Evolutionary conservation across 2,329 filamentous ascomycete species (phyloP).

Genomic region (Stemphylium lycopersici): DNA sequence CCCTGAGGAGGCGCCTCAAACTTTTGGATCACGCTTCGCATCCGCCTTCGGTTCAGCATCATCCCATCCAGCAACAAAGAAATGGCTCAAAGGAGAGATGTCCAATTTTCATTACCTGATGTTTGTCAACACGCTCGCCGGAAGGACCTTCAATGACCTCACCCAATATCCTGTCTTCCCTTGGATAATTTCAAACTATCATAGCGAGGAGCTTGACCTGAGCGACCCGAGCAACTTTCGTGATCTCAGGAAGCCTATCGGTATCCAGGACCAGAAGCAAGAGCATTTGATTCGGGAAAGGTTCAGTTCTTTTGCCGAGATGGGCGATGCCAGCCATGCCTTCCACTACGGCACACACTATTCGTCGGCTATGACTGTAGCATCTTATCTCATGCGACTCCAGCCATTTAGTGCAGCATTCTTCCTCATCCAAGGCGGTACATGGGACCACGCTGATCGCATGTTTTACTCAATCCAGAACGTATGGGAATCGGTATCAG

Average conservation of each 20-base stretch:
- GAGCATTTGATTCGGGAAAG: slow-evolving; percentile 82
- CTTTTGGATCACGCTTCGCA: slow-evolving; percentile 85
- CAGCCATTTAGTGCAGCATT: slow-evolving; percentile 98
- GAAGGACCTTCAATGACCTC: slow-evolving; percentile 94
- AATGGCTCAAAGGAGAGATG: slow-evolving; percentile 92
- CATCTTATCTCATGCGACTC: slow-evolving; percentile 91
- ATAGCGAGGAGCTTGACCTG: slow-evolving; percentile 88
- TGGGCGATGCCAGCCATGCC: slow-evolving; percentile 77
- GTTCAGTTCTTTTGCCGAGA: slow-evolving; percentile 87
- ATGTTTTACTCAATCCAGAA: slow-evolving; percentile 92
- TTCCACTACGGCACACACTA: slow-evolving; percentile 99
- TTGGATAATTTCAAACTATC: slow-evolving; percentile 96
- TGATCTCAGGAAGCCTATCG: slow-evolving; percentile 95
- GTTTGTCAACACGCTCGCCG: slow-evolving; percentile 97
- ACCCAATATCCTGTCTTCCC: slow-evolving; percentile 99
- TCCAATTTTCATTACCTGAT: slow-evolving; percentile 99
- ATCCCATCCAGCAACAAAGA: slow-evolving; percentile 82
- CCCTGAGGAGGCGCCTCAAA: slow-evolving; percentile 66
- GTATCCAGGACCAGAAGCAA: slow-evolving; percentile 78
- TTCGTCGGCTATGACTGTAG: slow-evolving; percentile 98
- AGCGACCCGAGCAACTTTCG: slow-evolving; percentile 84
- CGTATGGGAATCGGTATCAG: slow-evolving; percentile 88
- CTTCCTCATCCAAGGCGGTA: slow-evolving; percentile 90
- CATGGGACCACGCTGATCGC: slow-evolving; percentile 93
- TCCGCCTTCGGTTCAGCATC: slow-evolving; percentile 87